Conservation (phyloP, 768 basidiomycete species). For the Lentinus brumalis region DNA sequence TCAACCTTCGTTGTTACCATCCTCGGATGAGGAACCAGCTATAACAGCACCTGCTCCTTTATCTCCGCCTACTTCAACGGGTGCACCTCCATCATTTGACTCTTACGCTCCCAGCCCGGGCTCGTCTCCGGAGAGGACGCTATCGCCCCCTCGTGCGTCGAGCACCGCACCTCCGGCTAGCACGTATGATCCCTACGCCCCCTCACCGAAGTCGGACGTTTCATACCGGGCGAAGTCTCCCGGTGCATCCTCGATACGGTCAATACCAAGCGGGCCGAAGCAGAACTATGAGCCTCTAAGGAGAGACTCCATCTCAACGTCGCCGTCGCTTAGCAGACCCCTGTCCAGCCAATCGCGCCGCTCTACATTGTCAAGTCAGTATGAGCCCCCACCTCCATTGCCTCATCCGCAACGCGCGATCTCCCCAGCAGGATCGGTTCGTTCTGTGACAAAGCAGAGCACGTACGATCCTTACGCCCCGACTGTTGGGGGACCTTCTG, state of each 20-base stretch:
- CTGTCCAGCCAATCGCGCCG: constrained; percentile 3
- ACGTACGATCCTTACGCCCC: constrained; percentile 19
- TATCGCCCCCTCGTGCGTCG: constrained; percentile 4
- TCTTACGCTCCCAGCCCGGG: constrained; percentile 21
- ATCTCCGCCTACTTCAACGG: constrained; percentile 17
- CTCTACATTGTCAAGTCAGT: no score
- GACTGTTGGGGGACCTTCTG: background rate
- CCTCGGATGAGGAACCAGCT: background rate
- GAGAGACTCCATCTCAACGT: background rate
- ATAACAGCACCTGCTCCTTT: background rate
- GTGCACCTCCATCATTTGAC: constrained; percentile 13
- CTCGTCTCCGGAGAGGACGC: constrained; percentile 11
- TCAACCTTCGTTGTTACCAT: background rate
- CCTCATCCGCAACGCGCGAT: constrained; percentile 8
- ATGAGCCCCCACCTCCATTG: background rate
- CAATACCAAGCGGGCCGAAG: background rate
- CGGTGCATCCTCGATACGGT: constrained; percentile 19
- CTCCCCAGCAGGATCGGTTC: constrained; percentile 15
- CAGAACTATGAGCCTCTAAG: constrained; percentile 3
- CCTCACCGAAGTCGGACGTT: constrained; percentile 2
- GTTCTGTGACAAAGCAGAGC: constrained; percentile 6
- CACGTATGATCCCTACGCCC: constrained; percentile 6
- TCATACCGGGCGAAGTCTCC: constrained; percentile 21
- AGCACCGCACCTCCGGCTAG: background rate
- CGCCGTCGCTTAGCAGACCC: constrained; percentile 7